These are phyloP conservation scores for Puccinia coronata DNA, from an alignment of 1,284 basidiomycete species.

Conservation along the genomic window DNA sequence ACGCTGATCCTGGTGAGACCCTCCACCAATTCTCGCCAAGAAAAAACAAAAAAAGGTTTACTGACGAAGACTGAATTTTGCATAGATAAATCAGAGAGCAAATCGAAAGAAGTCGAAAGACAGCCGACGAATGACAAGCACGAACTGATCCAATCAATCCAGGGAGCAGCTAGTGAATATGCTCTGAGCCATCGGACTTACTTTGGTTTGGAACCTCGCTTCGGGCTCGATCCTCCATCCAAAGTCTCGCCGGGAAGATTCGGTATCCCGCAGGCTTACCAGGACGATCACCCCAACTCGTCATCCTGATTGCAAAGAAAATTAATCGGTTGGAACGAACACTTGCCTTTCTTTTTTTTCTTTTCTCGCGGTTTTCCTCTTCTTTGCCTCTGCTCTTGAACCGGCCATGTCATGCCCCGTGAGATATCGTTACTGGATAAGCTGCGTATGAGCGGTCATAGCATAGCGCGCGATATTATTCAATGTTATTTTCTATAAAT, in stretches of 20 bases:
- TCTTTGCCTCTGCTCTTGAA: too few relatives aligned
- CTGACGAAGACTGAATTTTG: background rate
- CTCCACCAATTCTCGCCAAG: background rate
- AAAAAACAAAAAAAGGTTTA: background rate
- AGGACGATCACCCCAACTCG: slow-evolving; percentile 54
- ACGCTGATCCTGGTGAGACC: slow-evolving; percentile 12
- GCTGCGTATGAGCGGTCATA: too few relatives aligned
- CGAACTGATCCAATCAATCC: slow-evolving; percentile 45
- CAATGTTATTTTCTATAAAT: too few relatives aligned
- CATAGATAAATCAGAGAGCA: background rate
- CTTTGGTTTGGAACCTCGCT: slow-evolving; percentile 76
- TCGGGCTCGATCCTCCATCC: slow-evolving; percentile 78
- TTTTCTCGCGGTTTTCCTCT: too few relatives aligned
- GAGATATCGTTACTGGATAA: too few relatives aligned
- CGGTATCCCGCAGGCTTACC: slow-evolving; percentile 85
- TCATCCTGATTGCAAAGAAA: background rate
- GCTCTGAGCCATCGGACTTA: slow-evolving; percentile 73
- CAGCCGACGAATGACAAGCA: slow-evolving; percentile 32
- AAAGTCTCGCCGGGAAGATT: slow-evolving; percentile 81
- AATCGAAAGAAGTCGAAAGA: slow-evolving; percentile 14
- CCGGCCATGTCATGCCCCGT: too few relatives aligned
- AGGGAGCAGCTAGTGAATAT: slow-evolving; percentile 62
- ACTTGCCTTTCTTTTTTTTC: background rate
- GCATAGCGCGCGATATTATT: too few relatives aligned
- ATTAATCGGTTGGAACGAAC: background rate